phyloP scores from a whole-genome alignment of 306 rosid species.

The Senna siamea region DNA sequence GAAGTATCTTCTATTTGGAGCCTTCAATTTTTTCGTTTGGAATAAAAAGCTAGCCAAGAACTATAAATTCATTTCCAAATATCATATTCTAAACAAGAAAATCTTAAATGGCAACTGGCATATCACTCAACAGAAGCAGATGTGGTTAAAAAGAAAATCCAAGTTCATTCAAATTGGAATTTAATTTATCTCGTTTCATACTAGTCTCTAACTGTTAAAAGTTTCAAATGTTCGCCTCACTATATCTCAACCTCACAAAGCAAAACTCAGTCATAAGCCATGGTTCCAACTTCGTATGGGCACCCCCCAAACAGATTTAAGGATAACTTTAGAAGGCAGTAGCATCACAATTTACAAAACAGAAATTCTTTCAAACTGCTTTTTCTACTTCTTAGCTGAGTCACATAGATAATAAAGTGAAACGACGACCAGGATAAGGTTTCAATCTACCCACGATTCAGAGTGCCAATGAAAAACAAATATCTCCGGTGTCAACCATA shows the following conservation, averaged over 20 bases:
- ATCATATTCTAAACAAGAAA: not conserved
- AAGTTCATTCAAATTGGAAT: not conserved
- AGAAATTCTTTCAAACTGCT: not conserved
- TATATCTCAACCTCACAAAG: not conserved
- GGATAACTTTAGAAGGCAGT: not conserved
- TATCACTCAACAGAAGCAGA: slow-evolving; percentile 9
- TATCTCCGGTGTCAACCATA: not conserved
- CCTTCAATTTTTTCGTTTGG: not conserved
- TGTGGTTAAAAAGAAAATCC: no score
- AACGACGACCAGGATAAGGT: not conserved
- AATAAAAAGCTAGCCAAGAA: not conserved
- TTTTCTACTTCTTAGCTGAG: not conserved
- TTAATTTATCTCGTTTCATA: not conserved
- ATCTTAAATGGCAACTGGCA: not conserved
- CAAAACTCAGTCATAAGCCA: not conserved
- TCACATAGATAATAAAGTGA: not conserved
- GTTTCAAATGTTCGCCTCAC: not conserved
- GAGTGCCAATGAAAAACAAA: not conserved
- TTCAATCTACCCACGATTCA: not conserved
- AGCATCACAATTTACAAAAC: not conserved
- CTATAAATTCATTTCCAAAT: not conserved
- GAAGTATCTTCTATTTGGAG: not conserved
- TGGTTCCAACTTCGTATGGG: slow-evolving; percentile 5
- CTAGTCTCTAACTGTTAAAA: not conserved
- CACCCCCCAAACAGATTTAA: not conserved